Percentiles rank a stretch among this genome's conserved stretches.
Conservation (phyloP, 441 rosid genomes). For the Pelargonium australe region DNA sequence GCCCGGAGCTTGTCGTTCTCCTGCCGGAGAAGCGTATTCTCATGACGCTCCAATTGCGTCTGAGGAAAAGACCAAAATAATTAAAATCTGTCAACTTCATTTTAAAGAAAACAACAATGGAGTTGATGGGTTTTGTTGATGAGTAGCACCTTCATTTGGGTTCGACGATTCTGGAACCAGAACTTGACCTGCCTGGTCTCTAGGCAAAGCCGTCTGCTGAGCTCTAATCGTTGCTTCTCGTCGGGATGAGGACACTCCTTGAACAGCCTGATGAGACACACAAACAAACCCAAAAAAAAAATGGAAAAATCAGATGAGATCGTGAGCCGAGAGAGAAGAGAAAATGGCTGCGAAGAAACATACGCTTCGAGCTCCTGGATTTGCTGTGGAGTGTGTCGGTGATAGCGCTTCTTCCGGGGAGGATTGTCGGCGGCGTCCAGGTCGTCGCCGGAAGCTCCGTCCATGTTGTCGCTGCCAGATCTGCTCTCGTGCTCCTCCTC, state of each 20-base stretch:
- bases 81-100: conserved; percentile 7
- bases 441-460: conserved; percentile 64
- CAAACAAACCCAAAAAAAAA: not conserved
- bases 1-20: conserved; percentile 81
- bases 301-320: not conserved
- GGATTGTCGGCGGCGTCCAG: conserved; percentile 61
- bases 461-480: conserved; percentile 88
- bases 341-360: conserved; percentile 4
- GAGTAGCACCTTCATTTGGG: conserved; percentile 80
- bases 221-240: conserved; percentile 86
- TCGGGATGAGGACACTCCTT: conserved; percentile 98
- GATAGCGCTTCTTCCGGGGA: conserved; percentile 72
- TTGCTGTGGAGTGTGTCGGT: conserved; percentile 90
- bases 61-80: conserved; percentile 13
- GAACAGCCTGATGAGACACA: conserved; percentile 42
- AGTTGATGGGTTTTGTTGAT: too few relatives aligned
- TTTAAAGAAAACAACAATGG: not conserved
- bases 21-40: conserved; percentile 67
- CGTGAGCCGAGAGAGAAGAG: not conserved
- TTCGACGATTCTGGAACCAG: conserved; percentile 97
- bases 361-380: conserved; percentile 76
- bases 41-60: conserved; percentile 88
- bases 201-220: conserved; percentile 67
- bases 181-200: conserved; percentile 89
- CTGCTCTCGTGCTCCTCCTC: conserved; percentile 76